Evolutionary conservation across 116 monocot genomes (phyloP).

Genomic region (Cymodocea nodosa): DNA sequence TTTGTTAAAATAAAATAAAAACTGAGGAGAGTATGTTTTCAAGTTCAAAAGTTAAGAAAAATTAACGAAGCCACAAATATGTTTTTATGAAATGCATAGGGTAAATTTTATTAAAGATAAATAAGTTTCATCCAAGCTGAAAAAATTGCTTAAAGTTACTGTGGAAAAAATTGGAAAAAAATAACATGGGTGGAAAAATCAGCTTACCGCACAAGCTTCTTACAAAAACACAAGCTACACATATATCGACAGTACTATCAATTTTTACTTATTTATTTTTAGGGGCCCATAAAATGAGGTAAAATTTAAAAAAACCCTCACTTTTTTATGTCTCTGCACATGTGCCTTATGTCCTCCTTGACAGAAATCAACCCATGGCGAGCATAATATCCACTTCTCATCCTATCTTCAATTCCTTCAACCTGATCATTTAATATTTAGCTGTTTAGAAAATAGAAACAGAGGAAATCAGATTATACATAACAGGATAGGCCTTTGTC

Average conservation of each 20-base stretch:
- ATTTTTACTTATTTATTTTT: too few relatives aligned
- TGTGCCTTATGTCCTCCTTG: constrained; percentile 81
- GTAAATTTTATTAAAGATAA: too few relatives aligned
- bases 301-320: constrained; percentile 21
- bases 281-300: too few relatives aligned
- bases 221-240: neutral
- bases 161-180: neutral
- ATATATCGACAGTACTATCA: neutral
- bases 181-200: neutral
- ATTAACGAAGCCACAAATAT: too few relatives aligned
- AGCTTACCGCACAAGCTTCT: too few relatives aligned
- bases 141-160: neutral
- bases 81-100: too few relatives aligned
- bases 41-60: too few relatives aligned
- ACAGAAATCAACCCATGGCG: constrained; percentile 76
- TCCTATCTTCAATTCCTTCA: constrained; percentile 78
- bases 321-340: constrained; percentile 93
- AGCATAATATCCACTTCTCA: constrained; percentile 83
- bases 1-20: too few relatives aligned
- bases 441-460: neutral
- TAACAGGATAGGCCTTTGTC: neutral
- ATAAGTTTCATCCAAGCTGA: too few relatives aligned
- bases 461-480: neutral
- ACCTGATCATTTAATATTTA: constrained; percentile 38
- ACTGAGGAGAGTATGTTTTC: too few relatives aligned